These are phyloP conservation scores for Passiflora organensis DNA, from an alignment of 345 rosid species.

Conservation along the genomic window DNA sequence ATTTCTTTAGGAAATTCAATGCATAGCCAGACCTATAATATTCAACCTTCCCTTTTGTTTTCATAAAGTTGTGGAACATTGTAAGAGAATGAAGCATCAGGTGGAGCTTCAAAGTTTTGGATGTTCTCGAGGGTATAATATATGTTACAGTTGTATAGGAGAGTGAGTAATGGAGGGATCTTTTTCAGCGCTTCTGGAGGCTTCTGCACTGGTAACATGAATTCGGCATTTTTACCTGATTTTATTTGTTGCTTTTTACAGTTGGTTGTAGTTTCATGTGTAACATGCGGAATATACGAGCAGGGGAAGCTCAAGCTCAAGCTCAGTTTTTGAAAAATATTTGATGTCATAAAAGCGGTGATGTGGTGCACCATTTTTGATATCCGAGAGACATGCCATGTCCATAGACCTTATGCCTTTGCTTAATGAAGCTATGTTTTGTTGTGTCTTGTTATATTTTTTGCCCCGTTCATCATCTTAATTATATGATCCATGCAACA, in stretches of 20 bases:
- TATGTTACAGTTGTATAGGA: slow-evolving; percentile 10
- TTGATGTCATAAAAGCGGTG: slow-evolving; percentile 1
- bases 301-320: background rate
- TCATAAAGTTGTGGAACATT: slow-evolving; percentile 4
- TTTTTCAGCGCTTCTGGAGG: slow-evolving; percentile 12
- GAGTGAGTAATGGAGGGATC: slow-evolving; percentile 15
- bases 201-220: slow-evolving; percentile 7
- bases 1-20: slow-evolving; percentile 1
- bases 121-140: slow-evolving; percentile 9
- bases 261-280: background rate
- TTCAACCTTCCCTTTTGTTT: slow-evolving; percentile 10
- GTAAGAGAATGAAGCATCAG: slow-evolving; percentile 14
- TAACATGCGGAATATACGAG: slow-evolving; percentile 11
- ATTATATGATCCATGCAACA: no score
- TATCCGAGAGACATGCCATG: background rate
- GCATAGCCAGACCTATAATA: slow-evolving; percentile 8
- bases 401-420: background rate
- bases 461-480: no score
- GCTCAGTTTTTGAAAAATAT: slow-evolving; percentile 5
- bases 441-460: no score
- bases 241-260: background rate
- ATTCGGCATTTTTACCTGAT: background rate
- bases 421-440: background rate
- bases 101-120: slow-evolving; percentile 47
- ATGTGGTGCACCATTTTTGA: background rate